Evolutionary conservation across 2,329 filamentous ascomycete species (phyloP).

Genomic region (Westerdykella ornata): DNA sequence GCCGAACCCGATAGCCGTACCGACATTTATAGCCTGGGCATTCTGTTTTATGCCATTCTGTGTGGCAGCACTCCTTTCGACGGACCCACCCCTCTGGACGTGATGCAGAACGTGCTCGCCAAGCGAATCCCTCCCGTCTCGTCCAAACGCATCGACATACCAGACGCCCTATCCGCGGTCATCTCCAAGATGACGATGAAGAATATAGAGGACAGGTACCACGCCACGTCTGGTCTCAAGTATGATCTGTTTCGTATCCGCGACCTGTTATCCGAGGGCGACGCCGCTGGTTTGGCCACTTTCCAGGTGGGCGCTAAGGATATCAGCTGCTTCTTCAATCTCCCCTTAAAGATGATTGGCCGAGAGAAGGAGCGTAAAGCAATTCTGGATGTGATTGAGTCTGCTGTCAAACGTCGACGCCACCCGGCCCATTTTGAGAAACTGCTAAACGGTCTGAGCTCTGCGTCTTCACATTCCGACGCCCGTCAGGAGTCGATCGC

Average conservation of each 20-base stretch:
- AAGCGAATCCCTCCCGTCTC: slow-evolving; percentile 72
- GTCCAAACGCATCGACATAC: slow-evolving; percentile 71
- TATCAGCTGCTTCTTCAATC: slow-evolving; percentile 84
- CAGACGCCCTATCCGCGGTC: slow-evolving; percentile 72
- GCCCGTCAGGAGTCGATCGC: slow-evolving; percentile 44
- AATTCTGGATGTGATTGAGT: slow-evolving; percentile 65
- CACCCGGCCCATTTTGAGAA: slow-evolving; percentile 25
- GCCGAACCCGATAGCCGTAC: slow-evolving; percentile 81
- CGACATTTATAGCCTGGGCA: slow-evolving; percentile 86
- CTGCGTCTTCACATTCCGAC: slow-evolving; percentile 49
- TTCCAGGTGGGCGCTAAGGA: slow-evolving; percentile 78
- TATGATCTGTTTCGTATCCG: slow-evolving; percentile 71
- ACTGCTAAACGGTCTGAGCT: slow-evolving; percentile 47
- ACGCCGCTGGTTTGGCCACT: slow-evolving; percentile 61
- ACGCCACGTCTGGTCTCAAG: slow-evolving; percentile 79
- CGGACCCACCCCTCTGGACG: slow-evolving; percentile 74
- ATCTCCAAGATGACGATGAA: slow-evolving; percentile 92
- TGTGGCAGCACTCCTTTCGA: slow-evolving; percentile 75
- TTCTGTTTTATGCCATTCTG: slow-evolving; percentile 70
- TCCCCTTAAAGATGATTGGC: slow-evolving; percentile 76
- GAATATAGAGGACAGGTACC: slow-evolving; percentile 78
- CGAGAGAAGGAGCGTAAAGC: slow-evolving; percentile 63
- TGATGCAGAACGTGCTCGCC: slow-evolving; percentile 81
- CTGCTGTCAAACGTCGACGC: slow-evolving; percentile 61
- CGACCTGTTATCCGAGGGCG: slow-evolving; percentile 66